Base-by-base conservation (phyloP, 2,329 filamentous ascomycete species). In the Colletotrichum sp. region DNA sequence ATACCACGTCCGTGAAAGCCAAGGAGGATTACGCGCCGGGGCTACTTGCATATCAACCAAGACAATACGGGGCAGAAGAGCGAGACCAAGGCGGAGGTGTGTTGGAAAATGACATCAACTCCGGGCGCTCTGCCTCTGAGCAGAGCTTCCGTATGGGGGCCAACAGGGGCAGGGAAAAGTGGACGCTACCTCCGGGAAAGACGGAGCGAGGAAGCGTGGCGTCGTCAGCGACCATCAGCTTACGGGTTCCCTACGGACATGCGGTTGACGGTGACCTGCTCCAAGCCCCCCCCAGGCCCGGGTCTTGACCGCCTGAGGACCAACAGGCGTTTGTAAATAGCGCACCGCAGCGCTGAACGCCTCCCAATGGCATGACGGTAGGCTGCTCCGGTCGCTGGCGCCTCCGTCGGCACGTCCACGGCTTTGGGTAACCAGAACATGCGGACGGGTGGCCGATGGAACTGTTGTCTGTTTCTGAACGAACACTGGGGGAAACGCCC, bases 21-120 rank as follows among this genome's bases (percentile, higher is more conserved):
- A 30, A 67, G 27, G n/a, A 62, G 61, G 34, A 25, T 63, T 61
- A 44, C 27, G 70, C 59, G 70, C 64, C 59, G 70, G 70, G 61
- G 57, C 44, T 64, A 30, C 59, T 27, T 65, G 64, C 57, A 69
- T 61, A 15, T 16, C 15, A 52, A 62, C 70, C 70, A 76, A 76
- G 69, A 73, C 73, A 61, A 65, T 39, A 69, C 44, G 70, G 73
- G 64, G 44, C 64, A 57, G 25, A n/a, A 39, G 34, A 61, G 70
- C 65, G 64, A 69, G 64, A 69, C 70, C 70, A 69, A 61, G 70
- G 64, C 74, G 74, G 74, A 76, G 70, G 49, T 76, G 55, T 76
- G 59, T 69, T 76, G 74, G 34, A 73, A 76, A 73, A 73, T 69
- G 74, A 73, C 74, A 76, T 69, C 74, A 73, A 76, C 44, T 69